Base-by-base conservation (phyloP, 2,329 filamentous ascomycete genomes). In the Aureobasidium sp. region DNA sequence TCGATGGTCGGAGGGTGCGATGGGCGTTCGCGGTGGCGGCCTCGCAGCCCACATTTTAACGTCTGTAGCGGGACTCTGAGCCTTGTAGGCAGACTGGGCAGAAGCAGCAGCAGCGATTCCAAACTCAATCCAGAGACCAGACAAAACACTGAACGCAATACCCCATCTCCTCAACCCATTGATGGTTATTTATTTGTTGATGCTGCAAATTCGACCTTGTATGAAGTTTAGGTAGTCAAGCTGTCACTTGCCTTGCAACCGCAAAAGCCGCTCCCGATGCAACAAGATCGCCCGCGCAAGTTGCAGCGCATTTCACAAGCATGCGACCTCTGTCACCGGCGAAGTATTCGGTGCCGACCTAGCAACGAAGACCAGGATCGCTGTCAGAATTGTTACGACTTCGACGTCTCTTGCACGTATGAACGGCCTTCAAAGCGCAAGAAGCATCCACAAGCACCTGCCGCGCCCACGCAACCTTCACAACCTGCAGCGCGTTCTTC, bases 381-480 rank as follows among this genome's bases (percentile, higher is more conserved):
- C 59, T 81, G 80, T 67, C 77, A 80, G 68, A 82, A 79, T 55
- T 81, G 79, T 68, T 70, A 72, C 30, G 77, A 81, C 64, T 82
- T 81, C 66, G 75, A 73, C 53, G 74, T 79, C 50, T 67, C 71
- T n/a, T 82, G 79, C 67, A 80, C 77, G 13, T 81, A 77, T 67
- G 71, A 77, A 49, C 72, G 78, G 34, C 77, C 78, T 7, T 73
- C 73, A 11, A 75, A 77, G 59, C 73, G 76, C 34, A 57, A 37
- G n/a, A 61, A 44, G 45, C 57, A 63, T 9, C 51, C 62, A 1
- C 49, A 62, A 25, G 59, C 59, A 3, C 51, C 55, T 8, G 25
- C 57, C 4, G 51, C 59, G 27, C 54, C 54, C 3, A 14, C 45
- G 8, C 30, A 41, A 30, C 45, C 45, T 27, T 30, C 45, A 16